Evolutionary conservation across 192 early-diverging fungal genomes (phyloP), one percentile per base, ranked within the genome.

Genomic region (Chytriomyces sp.): DNA sequence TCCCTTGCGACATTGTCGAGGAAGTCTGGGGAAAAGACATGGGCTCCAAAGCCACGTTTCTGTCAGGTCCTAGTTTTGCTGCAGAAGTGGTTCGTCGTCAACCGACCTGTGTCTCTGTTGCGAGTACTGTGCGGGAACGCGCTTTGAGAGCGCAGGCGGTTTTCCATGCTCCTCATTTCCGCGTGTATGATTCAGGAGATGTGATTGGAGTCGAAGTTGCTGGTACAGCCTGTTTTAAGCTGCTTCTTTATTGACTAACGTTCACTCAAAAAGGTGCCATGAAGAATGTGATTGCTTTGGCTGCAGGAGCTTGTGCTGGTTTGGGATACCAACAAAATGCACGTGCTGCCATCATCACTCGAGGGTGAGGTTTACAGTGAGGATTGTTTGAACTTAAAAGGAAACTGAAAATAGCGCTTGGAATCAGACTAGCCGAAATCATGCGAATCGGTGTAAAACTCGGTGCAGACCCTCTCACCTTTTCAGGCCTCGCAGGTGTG

Each of bases 201-300:
- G 81, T 80, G 8, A 60, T 85, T 24, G 86, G 86, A 6, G 79
- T 88, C 46, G 82, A 84, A 67, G 69, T 88, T 57, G 86, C 85
- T 9, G 78, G 78, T 35, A 35, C 4, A 35, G 2, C 2, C 9
- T 13, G 61, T 60, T 11, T 50, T n/a, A 10, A 7, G 8, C 46
- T 66, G 23, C 64, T 67, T 67, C 10, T 64, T 11, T 28, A 7
- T 45, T 46, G 43, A 45, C 18, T 67, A 11, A 35, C 35, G 35
- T 35, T 35, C 35, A 1, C 35, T 11, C 16, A 35, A 35, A 46
- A 45, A 76, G 85, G 85, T 47, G 86, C 86, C 13, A 63, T 86
- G 6, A 88, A 88, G 67, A 88, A 88, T 80, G 85, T 88, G 10
- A 82, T 88, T 61, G 86, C 86, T 6, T 69, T 88, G 67, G 86